Percentiles rank a stretch among this genome's conserved stretches.
phyloP scores from a whole-genome alignment of 495 filamentous ascomycete genomes.

The Xylaria scruposa region DNA sequence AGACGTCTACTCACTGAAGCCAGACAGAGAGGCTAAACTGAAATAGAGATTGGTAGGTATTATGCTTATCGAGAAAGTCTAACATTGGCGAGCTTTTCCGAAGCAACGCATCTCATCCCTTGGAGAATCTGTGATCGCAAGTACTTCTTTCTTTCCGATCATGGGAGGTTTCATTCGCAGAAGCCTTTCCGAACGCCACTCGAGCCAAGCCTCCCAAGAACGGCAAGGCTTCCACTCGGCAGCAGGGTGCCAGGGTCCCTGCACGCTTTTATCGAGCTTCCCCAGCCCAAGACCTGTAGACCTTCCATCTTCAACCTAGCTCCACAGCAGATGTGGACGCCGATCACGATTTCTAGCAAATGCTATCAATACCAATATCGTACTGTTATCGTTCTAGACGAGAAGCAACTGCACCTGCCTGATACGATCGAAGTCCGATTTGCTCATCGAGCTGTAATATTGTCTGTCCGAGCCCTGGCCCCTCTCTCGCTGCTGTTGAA shows the following conservation, averaged over 20 bases:
- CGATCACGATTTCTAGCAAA: conserved; percentile 14
- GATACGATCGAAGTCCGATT: conserved; percentile 12
- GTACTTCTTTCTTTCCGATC: neutral
- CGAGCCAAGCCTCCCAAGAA: conserved; percentile 6
- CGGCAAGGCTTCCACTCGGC: conserved; percentile 4
- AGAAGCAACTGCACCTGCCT: conserved; percentile 13
- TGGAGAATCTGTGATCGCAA: neutral
- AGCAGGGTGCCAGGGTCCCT: conserved; percentile 9
- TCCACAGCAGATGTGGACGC: conserved; percentile 14
- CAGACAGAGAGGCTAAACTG: conserved; percentile 51
- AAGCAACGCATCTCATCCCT: neutral
- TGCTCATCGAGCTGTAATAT: conserved; percentile 6
- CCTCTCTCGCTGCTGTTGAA: conserved; percentile 6
- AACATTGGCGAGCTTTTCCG: neutral
- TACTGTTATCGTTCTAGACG: conserved; percentile 1
- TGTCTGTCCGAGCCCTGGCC: neutral
- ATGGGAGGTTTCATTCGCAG: neutral
- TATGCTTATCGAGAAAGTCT: no score
- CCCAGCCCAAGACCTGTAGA: conserved; percentile 7
- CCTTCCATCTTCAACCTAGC: conserved; percentile 29
- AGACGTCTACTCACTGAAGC: conserved; percentile 57
- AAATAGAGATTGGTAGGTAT: no score
- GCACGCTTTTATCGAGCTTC: conserved; percentile 19
- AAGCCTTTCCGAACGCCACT: neutral
- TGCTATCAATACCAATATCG: conserved; percentile 4